Percentiles rank a stretch among this genome's conserved stretches.
Conservation (phyloP, 306 rosid species). For the Prunus mume region DNA sequence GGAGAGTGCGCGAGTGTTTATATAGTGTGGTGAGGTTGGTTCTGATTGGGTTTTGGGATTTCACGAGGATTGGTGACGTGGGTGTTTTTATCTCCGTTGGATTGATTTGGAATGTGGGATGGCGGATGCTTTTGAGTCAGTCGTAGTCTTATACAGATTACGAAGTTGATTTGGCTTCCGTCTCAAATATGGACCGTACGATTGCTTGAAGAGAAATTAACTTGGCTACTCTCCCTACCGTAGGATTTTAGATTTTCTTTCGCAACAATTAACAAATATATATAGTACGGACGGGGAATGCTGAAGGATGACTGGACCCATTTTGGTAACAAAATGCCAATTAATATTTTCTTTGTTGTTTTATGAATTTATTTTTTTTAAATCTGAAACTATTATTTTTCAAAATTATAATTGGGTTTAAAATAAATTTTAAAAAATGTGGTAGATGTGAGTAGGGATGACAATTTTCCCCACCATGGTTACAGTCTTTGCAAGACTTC, state of each 20-base stretch:
- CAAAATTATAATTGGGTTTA: too few relatives aligned
- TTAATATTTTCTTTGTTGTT: too few relatives aligned
- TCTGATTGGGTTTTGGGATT: conserved; percentile 18
- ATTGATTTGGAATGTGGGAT: not conserved
- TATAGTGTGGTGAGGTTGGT: conserved; percentile 10
- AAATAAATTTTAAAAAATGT: too few relatives aligned
- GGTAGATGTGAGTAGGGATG: too few relatives aligned
- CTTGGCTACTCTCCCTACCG: not conserved
- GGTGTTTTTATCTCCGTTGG: not conserved
- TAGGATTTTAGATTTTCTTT: not conserved
- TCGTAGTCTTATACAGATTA: not conserved
- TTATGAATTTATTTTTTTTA: too few relatives aligned
- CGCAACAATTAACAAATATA: not conserved
- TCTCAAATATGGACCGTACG: not conserved
- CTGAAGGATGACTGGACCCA: too few relatives aligned
- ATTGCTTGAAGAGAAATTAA: not conserved
- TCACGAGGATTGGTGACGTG: conserved; percentile 26
- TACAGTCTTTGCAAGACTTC: too few relatives aligned
- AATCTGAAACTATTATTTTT: too few relatives aligned
- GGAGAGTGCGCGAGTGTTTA: not conserved
- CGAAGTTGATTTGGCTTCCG: not conserved
- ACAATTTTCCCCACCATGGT: too few relatives aligned
- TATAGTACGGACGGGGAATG: too few relatives aligned
- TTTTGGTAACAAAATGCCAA: too few relatives aligned
- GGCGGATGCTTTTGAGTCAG: not conserved